Evolutionary conservation across 257 asterid species (phyloP).

Genomic region (Plantago major): DNA sequence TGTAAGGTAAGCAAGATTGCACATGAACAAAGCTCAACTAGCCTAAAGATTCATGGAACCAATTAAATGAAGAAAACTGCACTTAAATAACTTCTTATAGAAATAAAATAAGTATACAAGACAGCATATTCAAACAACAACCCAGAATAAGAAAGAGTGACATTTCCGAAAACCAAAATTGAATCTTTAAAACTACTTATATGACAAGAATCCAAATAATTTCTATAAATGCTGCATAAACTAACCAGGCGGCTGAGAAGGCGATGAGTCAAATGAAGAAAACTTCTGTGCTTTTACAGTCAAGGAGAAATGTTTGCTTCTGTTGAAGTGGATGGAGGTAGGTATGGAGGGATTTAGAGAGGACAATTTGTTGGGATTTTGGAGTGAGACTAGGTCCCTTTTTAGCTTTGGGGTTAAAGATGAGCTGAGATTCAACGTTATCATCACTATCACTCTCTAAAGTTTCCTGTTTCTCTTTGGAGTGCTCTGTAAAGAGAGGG

Average conservation of each 20-base stretch:
- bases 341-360: constrained; percentile 18
- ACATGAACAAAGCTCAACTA: too few relatives aligned
- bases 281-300: constrained; percentile 40
- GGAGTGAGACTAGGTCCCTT: constrained; percentile 17
- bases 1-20: too few relatives aligned
- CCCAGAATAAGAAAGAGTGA: too few relatives aligned
- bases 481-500: too few relatives aligned
- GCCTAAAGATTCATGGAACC: too few relatives aligned
- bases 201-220: background rate
- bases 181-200: background rate
- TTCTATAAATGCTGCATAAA: background rate
- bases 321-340: constrained; percentile 20
- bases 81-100: too few relatives aligned
- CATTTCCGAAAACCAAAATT: constrained; percentile 6
- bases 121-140: too few relatives aligned
- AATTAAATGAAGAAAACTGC: too few relatives aligned
- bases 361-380: constrained; percentile 40
- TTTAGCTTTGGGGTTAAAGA: constrained; percentile 21
- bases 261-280: constrained; percentile 22
- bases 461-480: background rate
- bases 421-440: constrained; percentile 42
- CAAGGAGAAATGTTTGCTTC: constrained; percentile 22
- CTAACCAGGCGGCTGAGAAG: constrained; percentile 60
- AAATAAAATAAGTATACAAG: background rate
- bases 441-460: background rate